These are phyloP conservation scores for Carex scoparia DNA, from an alignment of 176 grass and related monocot species.

Conservation along the genomic window DNA sequence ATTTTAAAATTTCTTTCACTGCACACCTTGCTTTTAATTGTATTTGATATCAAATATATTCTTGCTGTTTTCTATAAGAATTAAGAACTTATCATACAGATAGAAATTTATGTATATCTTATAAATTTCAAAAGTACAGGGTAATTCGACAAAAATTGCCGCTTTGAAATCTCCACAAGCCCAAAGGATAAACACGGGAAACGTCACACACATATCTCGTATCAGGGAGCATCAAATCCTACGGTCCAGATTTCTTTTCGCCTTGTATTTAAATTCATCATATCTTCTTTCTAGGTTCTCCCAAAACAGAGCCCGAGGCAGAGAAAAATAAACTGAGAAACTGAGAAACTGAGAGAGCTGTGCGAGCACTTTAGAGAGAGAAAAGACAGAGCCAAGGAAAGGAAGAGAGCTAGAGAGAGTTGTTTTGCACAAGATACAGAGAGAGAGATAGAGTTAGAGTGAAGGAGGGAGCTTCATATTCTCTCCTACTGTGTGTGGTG, in stretches of 20 bases:
- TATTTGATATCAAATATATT: not conserved
- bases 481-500: not conserved
- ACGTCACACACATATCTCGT: constrained; percentile 10
- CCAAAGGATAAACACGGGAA: constrained; percentile 2
- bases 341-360: not conserved
- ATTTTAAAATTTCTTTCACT: not conserved
- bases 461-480: not conserved
- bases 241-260: constrained; percentile 8
- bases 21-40: not conserved
- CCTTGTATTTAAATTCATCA: constrained; percentile 29
- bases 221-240: not conserved
- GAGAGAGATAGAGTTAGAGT: not conserved
- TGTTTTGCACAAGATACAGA: not conserved
- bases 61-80: not conserved
- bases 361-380: not conserved
- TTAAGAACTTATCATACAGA: not conserved
- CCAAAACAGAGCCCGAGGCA: not conserved
- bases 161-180: not conserved
- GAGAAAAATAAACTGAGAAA: not conserved
- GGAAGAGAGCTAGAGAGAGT: not conserved
- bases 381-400: not conserved
- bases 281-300: not conserved
- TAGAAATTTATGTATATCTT: not conserved
- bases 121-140: not conserved
- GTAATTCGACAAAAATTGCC: not conserved